phyloP scores from a whole-genome alignment of 2,329 filamentous ascomycete genomes.

The Clonostachys chloroleuca region DNA sequence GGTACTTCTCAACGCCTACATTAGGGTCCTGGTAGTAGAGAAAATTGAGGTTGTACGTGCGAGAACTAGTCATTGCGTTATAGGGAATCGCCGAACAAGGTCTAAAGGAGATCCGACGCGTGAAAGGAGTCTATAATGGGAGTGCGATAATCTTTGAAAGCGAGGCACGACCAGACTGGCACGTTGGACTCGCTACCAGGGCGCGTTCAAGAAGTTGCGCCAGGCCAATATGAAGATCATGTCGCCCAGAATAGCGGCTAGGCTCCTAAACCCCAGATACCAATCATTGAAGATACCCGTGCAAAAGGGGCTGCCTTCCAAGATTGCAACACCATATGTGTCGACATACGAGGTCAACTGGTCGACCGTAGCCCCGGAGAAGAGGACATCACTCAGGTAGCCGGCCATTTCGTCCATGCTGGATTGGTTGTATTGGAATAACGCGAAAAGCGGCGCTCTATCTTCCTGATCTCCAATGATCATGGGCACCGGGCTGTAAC shows the following conservation, averaged over 20 bases:
- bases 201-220: constrained; percentile 53
- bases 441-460: constrained; percentile 70
- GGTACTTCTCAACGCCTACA: constrained; percentile 30
- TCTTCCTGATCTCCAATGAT: constrained; percentile 74
- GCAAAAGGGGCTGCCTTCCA: constrained; percentile 66
- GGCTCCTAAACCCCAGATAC: constrained; percentile 74
- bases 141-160: constrained; percentile 66
- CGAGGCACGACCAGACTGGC: constrained; percentile 64
- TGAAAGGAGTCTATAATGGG: constrained; percentile 76
- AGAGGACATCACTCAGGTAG: constrained; percentile 60
- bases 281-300: constrained; percentile 65
- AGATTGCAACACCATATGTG: constrained; percentile 54
- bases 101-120: constrained; percentile 62
- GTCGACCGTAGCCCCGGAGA: constrained; percentile 45
- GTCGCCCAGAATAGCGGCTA: constrained; percentile 73
- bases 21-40: constrained; percentile 70
- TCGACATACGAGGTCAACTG: constrained; percentile 52
- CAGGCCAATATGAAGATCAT: constrained; percentile 70
- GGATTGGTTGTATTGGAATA: constrained; percentile 66
- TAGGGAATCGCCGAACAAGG: constrained; percentile 65
- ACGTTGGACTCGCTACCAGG: constrained; percentile 47
- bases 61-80: constrained; percentile 54
- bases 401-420: constrained; percentile 51
- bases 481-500: constrained; percentile 42
- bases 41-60: constrained; percentile 71